Evolutionary conservation across 108 stramenopile genomes (phyloP).

Genomic region (Cyclotella sp.): DNA sequence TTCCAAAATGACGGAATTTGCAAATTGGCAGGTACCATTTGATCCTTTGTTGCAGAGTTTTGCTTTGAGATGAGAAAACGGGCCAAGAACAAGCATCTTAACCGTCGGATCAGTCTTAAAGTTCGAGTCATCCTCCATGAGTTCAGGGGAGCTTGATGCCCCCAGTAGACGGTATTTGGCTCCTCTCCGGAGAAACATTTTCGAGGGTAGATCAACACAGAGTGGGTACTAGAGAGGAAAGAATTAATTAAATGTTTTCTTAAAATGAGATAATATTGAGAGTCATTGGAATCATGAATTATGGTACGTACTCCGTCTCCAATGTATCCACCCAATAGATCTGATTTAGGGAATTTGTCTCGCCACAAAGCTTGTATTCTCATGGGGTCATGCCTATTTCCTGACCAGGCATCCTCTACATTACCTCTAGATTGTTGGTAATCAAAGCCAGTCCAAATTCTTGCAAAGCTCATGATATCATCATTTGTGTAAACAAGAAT

Average conservation of each 20-base stretch:
- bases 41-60: conserved; percentile 49
- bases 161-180: conserved; percentile 67
- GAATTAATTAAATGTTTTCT: not conserved
- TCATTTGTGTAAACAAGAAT: conserved; percentile 55
- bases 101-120: conserved; percentile 40
- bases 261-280: no score
- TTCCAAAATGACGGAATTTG: conserved; percentile 47
- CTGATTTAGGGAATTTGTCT: conserved; percentile 69
- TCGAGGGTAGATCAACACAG: conserved; percentile 47
- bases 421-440: conserved; percentile 54
- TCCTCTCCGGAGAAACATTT: conserved; percentile 56
- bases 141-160: conserved; percentile 35
- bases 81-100: conserved; percentile 30
- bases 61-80: conserved; percentile 43
- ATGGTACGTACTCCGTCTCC: conserved; percentile 57
- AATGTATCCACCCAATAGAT: conserved; percentile 65
- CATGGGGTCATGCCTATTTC: conserved; percentile 67
- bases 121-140: conserved; percentile 43
- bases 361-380: conserved; percentile 51
- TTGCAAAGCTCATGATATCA: conserved; percentile 63
- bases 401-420: conserved; percentile 48
- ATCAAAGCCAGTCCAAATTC: conserved; percentile 72
- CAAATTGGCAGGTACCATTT: conserved; percentile 42
- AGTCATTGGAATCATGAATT: not conserved
- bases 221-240: conserved; percentile 27